Percentiles rank a stretch among this genome's conserved stretches.
Evolutionary conservation across 345 rosid species (phyloP).

Genomic region (Boechera divaricarpa): DNA sequence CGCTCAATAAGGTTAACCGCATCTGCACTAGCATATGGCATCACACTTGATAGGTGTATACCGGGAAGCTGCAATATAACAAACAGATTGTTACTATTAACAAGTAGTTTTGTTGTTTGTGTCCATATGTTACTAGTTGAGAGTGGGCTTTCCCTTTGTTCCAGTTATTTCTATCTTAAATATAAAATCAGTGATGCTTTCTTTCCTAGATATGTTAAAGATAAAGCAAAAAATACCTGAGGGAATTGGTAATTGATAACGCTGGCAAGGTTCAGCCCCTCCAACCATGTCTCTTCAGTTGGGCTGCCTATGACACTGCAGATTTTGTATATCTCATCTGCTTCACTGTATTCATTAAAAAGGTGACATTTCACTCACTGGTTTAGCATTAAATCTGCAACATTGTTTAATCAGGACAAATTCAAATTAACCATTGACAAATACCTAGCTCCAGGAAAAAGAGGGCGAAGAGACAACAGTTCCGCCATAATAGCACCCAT

Average conservation of each 20-base stretch:
- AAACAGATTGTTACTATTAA: constrained; percentile 19
- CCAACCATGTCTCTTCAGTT: constrained; percentile 74
- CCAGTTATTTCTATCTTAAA: background rate
- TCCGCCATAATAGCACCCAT: constrained; percentile 99
- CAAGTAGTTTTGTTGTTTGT: background rate
- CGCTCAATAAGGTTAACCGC: constrained; percentile 72
- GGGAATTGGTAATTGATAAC: constrained; percentile 83
- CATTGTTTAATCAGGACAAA: constrained; percentile 4
- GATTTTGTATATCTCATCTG: constrained; percentile 94
- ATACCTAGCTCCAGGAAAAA: constrained; percentile 90
- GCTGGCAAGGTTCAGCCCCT: constrained; percentile 86
- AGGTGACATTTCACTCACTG: background rate
- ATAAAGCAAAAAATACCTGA: constrained; percentile 46
- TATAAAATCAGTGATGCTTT: background rate
- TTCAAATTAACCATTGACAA: background rate
- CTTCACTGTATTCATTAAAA: constrained; percentile 66
- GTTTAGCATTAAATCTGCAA: constrained; percentile 8
- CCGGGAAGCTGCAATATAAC: constrained; percentile 58
- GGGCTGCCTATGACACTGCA: constrained; percentile 91
- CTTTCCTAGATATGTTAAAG: background rate
- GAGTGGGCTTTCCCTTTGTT: too few species aligned
- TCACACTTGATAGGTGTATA: constrained; percentile 55
- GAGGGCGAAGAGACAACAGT: constrained; percentile 76
- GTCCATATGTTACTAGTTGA: too few species aligned
- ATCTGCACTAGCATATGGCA: constrained; percentile 73